Percentiles rank a stretch among this genome's conserved stretches.
Conservation (phyloP, 2,329 filamentous ascomycete genomes). For the Pyricularia grisea region DNA sequence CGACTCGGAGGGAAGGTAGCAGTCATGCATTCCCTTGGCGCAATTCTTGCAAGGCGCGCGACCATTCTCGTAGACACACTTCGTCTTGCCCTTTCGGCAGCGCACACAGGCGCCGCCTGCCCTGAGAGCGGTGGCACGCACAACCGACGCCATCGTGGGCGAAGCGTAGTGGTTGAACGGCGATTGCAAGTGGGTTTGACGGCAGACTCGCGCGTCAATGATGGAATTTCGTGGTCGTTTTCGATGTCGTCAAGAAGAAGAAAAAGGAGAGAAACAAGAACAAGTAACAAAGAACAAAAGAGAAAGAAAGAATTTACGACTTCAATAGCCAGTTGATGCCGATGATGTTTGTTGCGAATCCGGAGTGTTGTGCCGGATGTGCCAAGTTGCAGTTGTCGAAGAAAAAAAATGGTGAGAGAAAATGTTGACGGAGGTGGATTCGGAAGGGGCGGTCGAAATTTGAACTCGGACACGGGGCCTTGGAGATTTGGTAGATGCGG, state of each 20-base stretch:
- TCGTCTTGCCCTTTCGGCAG: slow-evolving; percentile 56
- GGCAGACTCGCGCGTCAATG: neutral
- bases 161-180: neutral
- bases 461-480: neutral
- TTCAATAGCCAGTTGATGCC: neutral
- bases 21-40: slow-evolving; percentile 54
- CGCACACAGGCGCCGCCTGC: slow-evolving; percentile 53
- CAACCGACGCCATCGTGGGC: slow-evolving; percentile 34
- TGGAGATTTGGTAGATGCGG: slow-evolving; percentile 4
- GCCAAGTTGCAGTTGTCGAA: neutral
- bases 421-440: slow-evolving; percentile 7
- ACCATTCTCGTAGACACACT: slow-evolving; percentile 54
- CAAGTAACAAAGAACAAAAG: neutral
- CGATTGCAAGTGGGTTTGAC: neutral
- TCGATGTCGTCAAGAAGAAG: neutral
- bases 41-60: slow-evolving; percentile 55
- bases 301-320: neutral
- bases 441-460: slow-evolving; percentile 9
- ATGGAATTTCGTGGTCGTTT: neutral
- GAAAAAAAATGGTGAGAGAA: neutral
- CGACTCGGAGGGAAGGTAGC: slow-evolving; percentile 51
- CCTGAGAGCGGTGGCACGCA: slow-evolving; percentile 49
- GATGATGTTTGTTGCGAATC: neutral
- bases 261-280: slow-evolving; percentile 3
- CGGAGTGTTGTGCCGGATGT: neutral